Evolutionary conservation across 345 rosid species (phyloP), one percentile per base, ranked within the genome.

Genomic region (Excoecaria agallocha): DNA sequence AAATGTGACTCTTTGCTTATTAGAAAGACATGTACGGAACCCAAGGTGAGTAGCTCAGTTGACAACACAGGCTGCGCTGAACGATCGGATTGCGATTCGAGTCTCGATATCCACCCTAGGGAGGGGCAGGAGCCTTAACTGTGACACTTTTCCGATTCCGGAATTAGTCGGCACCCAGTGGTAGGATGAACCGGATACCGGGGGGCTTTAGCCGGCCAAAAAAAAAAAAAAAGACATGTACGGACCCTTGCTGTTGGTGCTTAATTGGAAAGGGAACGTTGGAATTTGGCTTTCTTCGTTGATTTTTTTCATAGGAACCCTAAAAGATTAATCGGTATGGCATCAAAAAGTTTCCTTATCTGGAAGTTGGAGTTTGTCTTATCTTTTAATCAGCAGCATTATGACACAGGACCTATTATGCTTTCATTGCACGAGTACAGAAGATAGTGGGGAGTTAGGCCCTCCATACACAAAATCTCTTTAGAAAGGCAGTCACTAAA

Each of bases 351-450:
- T 80, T 81, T 77, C 81, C 76, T 19, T 69, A 79, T 71, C 58
- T 43, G 59, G 81, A 75, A 83, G 82, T 80, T 65, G 74, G 69
- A 71, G 35, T 22, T 67, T n/a, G n/a, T n/a, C n/a, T 56, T 5
- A 6, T 76, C 84, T 84, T 84, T 86, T 7, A 58, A 12, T 58
- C 49, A 59, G 64, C 90, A 80, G 13, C 75, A 83, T 89, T 66
- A 89, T 89, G 64, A 24, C 38, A 69, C 49, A 45, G 69, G 81
- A 72, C 82, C 83, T 49, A 12, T 17, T 15, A 4, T 79, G 83
- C 61, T 65, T 74, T 65, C 67, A 73, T 20, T 61, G 41, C 64
- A 65, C 78, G 89, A 66, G 78, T 65, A 80, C 85, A 81, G 15
- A 45, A 64, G 73, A 35, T 81, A 83, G 90, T 84, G 87, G 88